Base-by-base conservation (phyloP, 495 filamentous ascomycete genomes). In the Aspergillus sclerotiicarbonarius region DNA sequence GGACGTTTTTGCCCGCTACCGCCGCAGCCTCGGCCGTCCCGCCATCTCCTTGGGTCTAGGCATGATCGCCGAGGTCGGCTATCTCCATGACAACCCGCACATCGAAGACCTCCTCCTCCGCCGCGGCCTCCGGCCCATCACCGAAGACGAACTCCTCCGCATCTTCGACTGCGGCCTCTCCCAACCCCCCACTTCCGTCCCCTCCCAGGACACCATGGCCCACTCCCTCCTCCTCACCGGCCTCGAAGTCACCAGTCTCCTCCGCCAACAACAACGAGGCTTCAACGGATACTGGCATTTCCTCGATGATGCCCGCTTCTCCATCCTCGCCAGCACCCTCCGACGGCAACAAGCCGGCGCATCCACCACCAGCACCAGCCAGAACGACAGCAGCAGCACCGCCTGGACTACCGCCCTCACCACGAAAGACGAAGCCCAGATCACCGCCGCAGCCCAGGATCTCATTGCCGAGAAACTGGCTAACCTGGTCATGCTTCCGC, bases 401-500 rank as follows among this genome's bases (percentile, higher is more conserved):
- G 47, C 31, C 16, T 8, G 39, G 18, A 39, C 6, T 33, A n/a
- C n/a, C n/a, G 31, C 31, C 31, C 31, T 33, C 31, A 10, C 31
- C 31, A 21, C 48, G 13, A 29, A 52, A 10, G 54, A 18, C 65
- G 71, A 56, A 54, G 68, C 8, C 57, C 73, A 19, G 67, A 64
- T 3, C 61, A 66, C 13, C 47, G 50, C 50, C 33, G 18, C 31
- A 12, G 8, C n/a, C 16, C 31, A 33, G 31, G 31, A 13, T 4
- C 13, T n/a, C 19, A 57, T 13, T 41, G 68, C 32, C 35, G 63
- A 76, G 62, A 81, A 79, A 66, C 70, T 83, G 31, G 65, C 74
- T 2, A 75, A 71, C 13, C 72, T 84, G 45, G 64, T 83, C 48
- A 78, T 82, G 71, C 67, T 84, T 57, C 78, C 78, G 20, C 33